Percentiles rank a stretch among this genome's conserved stretches.
Evolutionary conservation across 148 eudicot species (phyloP).

Genomic region (Chenopodium quinoa): DNA sequence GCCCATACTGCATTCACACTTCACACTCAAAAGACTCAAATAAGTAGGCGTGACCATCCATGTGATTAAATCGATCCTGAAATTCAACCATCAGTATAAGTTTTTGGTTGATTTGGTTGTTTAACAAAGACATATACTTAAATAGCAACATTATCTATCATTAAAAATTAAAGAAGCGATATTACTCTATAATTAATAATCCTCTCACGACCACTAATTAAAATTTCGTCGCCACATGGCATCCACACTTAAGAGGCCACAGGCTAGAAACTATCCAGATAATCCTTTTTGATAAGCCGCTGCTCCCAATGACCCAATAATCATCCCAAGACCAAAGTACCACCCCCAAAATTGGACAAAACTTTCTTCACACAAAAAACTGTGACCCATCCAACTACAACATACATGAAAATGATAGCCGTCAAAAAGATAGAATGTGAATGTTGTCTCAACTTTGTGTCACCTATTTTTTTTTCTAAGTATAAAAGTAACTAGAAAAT

Average conservation of each 20-base stretch:
- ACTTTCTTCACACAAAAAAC: background rate
- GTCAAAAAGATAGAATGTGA: slow-evolving; percentile 22
- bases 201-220: background rate
- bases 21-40: too few species aligned
- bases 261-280: slow-evolving; percentile 1
- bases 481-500: too few species aligned
- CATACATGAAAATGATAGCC: background rate
- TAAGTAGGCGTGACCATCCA: too few species aligned
- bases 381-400: background rate
- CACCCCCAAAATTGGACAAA: background rate
- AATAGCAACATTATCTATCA: too few species aligned
- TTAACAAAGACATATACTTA: too few species aligned
- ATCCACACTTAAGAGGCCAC: background rate
- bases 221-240: slow-evolving; percentile 8
- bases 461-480: background rate
- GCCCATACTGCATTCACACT: too few species aligned
- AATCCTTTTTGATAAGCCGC: slow-evolving; percentile 23
- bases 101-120: too few species aligned
- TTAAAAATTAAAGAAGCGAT: background rate
- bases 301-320: background rate
- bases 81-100: too few species aligned
- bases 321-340: background rate
- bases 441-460: slow-evolving; percentile 16
- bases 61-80: too few species aligned
- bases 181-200: background rate